Evolutionary conservation across 2,329 filamentous ascomycete genomes (phyloP).

Genomic region (Neurospora crassa): DNA sequence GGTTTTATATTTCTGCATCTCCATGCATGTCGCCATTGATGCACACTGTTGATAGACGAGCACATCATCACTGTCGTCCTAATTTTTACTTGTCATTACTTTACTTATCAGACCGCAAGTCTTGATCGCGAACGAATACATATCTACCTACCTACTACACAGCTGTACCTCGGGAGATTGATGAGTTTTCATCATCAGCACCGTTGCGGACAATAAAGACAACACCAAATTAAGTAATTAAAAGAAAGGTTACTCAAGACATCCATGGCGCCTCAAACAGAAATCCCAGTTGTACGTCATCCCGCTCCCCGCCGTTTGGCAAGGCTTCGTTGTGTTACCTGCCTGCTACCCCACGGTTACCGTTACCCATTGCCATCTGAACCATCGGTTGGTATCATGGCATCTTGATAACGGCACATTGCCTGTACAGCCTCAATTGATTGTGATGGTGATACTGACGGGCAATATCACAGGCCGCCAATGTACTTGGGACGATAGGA

Average conservation of each 20-base stretch:
- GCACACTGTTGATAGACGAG: not conserved
- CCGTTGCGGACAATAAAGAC: not conserved
- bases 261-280: conserved; percentile 21
- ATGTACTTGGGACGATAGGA: conserved; percentile 26
- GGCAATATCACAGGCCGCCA: conserved; percentile 22
- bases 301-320: not conserved
- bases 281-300: conserved; percentile 21
- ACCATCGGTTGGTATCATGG: not conserved
- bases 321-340: not conserved
- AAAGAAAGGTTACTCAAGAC: not conserved
- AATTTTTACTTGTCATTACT: not conserved
- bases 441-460: not conserved
- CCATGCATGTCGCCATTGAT: not conserved
- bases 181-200: not conserved
- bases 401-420: not conserved
- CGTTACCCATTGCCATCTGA: not conserved
- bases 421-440: not conserved
- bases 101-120: not conserved
- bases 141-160: too few relatives aligned
- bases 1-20: not conserved
- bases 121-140: not conserved
- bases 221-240: not conserved
- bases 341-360: not conserved
- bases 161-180: too few relatives aligned
- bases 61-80: not conserved